phyloP scores from a whole-genome alignment of 179 eudicot species.

The Gypsophila paniculata region DNA sequence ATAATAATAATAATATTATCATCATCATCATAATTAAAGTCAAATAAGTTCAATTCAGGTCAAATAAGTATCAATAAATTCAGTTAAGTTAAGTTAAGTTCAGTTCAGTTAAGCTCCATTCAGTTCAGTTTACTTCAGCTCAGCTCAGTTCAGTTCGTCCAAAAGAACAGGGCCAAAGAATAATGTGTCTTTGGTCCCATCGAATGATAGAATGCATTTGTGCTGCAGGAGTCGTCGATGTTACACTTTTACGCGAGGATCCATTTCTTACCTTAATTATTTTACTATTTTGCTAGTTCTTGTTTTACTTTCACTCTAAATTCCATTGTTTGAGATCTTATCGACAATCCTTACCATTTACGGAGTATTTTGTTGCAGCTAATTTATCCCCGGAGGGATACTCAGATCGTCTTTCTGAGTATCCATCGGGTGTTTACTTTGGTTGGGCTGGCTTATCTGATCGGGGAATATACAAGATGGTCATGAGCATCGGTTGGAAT shows the following conservation, averaged over 20 bases:
- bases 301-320: not conserved
- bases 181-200: too few relatives aligned
- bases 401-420: conserved; percentile 54
- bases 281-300: not conserved
- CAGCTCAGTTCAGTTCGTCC: too few relatives aligned
- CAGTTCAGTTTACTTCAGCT: too few relatives aligned
- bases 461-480: conserved; percentile 87
- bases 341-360: not conserved
- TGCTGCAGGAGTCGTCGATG: not conserved
- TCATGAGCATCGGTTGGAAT: conserved; percentile 97
- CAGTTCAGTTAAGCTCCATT: too few relatives aligned
- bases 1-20: too few relatives aligned
- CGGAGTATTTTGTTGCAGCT: conserved; percentile 39
- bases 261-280: not conserved
- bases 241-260: not conserved
- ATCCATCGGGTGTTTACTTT: conserved; percentile 91
- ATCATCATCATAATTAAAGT: too few relatives aligned
- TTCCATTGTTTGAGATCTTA: not conserved
- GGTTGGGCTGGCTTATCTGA: conserved; percentile 85
- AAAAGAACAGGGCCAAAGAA: too few relatives aligned
- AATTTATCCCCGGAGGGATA: conserved; percentile 68
- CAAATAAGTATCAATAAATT: too few relatives aligned
- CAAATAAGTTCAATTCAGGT: too few relatives aligned
- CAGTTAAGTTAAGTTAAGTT: too few relatives aligned
- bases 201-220: too few relatives aligned